Base-by-base conservation (phyloP, 805 yeast species). In the Ogataea siamensis region DNA sequence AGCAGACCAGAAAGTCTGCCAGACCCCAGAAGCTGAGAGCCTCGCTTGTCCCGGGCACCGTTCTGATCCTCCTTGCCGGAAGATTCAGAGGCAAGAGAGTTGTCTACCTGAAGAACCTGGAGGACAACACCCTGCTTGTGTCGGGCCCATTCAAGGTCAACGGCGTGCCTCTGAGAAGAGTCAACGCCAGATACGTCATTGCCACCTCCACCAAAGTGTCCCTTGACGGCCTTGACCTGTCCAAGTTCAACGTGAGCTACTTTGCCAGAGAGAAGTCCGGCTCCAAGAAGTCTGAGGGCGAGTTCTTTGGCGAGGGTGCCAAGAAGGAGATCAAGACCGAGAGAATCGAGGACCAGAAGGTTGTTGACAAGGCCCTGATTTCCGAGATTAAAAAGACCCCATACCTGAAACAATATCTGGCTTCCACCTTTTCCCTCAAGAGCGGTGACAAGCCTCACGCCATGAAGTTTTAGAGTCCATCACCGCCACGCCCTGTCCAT, bases 11-110 rank as follows among this genome's bases (percentile, higher is more conserved):
- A 83, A 87, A 89, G 85, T 68, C 88, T 63, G 77, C 78, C 61
- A 87, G 87, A 69, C 95, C 97, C 65, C 94, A 87, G 73, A 84
- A 84, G 74, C 79, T 93, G 71, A 89, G 99, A 75, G 77, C 95
- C 63, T 86, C 63, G 20, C 50, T 61, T 37, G 63, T 60, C 36
- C 65, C 65, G 43, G 66, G 64, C 54, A 56, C 66, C 28, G 64
- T 61, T 32, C 78, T 93, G 70, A 91, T 91, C 71, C 77, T 91
- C 69, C 80, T 91, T 68, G 97, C 99, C 62, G 99, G 99, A 71
- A 87, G 96, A 75, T 91, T 88, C 95, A 87, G 99, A 76, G 99
- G 99, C 72, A 93, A 91, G 87, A 89, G 99, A 78, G 99, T 93
- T 63, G 97, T 91, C 55, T 86, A 84, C 85, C 83, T 91, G 70